Conservation (phyloP, 345 rosid genomes). For the Eucalyptus cloeziana region DNA sequence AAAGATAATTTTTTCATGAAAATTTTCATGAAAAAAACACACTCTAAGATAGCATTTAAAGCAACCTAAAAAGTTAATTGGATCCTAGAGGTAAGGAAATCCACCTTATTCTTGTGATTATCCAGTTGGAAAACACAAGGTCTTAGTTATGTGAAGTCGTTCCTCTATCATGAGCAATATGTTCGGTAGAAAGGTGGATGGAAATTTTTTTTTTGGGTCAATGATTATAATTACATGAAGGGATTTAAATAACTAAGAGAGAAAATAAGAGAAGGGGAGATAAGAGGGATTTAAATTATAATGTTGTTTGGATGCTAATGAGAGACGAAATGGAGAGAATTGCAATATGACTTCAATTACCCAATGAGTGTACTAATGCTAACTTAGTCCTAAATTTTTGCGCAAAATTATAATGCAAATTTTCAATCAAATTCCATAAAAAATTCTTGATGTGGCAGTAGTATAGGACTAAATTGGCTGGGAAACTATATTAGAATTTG, state of each 20-base stretch:
- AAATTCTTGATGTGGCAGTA: neutral
- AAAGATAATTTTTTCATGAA: neutral
- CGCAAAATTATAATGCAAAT: neutral
- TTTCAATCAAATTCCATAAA: rapidly evolving
- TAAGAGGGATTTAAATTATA: neutral
- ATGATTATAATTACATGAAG: neutral
- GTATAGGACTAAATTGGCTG: neutral
- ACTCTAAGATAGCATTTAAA: neutral
- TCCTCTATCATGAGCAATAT: neutral
- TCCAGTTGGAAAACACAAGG: neutral
- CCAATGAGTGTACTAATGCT: neutral
- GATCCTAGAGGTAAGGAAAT: neutral
- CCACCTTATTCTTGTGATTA: neutral
- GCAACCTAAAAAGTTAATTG: neutral
- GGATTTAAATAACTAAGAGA: neutral
- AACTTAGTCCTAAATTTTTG: neutral
- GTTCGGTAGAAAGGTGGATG: neutral
- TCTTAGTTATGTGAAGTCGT: neutral
- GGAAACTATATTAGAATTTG: neutral
- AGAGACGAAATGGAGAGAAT: neutral
- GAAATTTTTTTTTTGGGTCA: neutral
- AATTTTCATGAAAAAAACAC: neutral
- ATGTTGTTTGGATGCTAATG: neutral
- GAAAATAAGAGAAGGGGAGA: neutral
- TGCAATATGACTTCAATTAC: neutral